Evolutionary conservation across 208 protist species (phyloP), one percentile per base, ranked within the genome.

Genomic region (Trypanosoma avium): DNA sequence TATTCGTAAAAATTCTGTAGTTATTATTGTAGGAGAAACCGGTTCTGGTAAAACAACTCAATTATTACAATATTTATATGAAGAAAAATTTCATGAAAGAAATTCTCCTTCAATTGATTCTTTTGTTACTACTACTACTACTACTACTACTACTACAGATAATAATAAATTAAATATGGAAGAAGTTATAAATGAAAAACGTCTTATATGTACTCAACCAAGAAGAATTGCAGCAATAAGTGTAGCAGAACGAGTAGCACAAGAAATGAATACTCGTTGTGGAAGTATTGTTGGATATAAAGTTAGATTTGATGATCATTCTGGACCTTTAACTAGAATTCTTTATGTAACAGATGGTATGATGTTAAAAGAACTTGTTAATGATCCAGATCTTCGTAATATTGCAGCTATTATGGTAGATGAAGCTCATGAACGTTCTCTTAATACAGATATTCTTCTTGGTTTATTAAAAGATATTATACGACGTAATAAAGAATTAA

Each of bases 281-380:
- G 96, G 96, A 21, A 84, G 85, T 32, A 64, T 97, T 42, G 97
- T 99, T 22, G 98, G 98, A 30, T 99, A 99, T 78, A 85, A 85
- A 26, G 97, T 99, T 27, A 90, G 98, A 49, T 99, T 99, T 70
- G 98, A 99, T 65, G 98, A 99, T 75, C 92, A 78, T 42, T 97
- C 93, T 0, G 77, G 76, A 7, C 70, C 86, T 3, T 69, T 85
- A 43, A 99, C 98, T 0, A 69, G 77, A 8, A 77, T 99, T 15
- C 82, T 97, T 30, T 99, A 98, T 80, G 91, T 99, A 74, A 99
- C 99, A 5, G 99, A 99, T 86, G 99, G 99, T 56, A 99, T 99
- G 90, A 90, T 99, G 72, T 81, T 99, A 24, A 91, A 98, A 54
- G 98, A 99, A 73, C 95, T 98, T 55, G 78, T 97, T 2, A 82